phyloP scores from a whole-genome alignment of 2,329 filamentous ascomycete genomes.

The Ophiostoma angusticollis region DNA sequence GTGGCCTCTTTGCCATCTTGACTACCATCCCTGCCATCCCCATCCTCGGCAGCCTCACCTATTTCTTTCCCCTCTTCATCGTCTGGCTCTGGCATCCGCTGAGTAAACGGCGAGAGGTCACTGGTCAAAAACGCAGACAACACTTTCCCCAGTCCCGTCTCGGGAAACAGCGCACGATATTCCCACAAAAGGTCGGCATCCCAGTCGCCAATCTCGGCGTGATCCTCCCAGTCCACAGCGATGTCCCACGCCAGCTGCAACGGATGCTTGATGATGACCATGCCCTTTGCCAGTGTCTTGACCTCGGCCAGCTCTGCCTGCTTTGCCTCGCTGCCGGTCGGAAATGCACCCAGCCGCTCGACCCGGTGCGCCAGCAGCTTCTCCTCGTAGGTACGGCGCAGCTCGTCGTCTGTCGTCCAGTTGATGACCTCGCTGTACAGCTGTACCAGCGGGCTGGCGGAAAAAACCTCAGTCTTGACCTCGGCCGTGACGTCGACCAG shows the following conservation, averaged over 20 bases:
- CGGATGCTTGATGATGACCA: constrained; percentile 92
- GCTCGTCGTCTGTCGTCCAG: constrained; percentile 78
- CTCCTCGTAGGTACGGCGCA: constrained; percentile 76
- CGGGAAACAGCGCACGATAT: constrained; percentile 74
- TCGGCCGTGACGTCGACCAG: constrained; percentile 73
- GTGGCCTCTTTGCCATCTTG: not conserved
- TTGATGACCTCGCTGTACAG: constrained; percentile 76
- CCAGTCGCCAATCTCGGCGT: constrained; percentile 59
- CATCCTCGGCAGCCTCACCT: not conserved
- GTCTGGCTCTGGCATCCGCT: constrained; percentile 10
- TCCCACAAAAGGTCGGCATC: constrained; percentile 66
- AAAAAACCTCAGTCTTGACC: constrained; percentile 75
- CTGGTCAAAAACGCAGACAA: constrained; percentile 73
- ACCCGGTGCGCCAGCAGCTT: constrained; percentile 73
- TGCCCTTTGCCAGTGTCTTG: constrained; percentile 66
- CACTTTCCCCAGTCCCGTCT: constrained; percentile 69
- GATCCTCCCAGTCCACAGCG: constrained; percentile 77
- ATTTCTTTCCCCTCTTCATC: constrained; percentile 12
- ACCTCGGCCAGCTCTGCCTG: constrained; percentile 57
- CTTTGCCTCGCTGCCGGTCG: constrained; percentile 55
- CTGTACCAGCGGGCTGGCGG: constrained; percentile 61
- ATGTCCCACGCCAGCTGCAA: constrained; percentile 86
- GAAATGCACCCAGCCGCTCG: constrained; percentile 60
- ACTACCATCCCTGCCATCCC: not conserved
- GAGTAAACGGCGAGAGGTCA: constrained; percentile 69